These are phyloP conservation scores for Ustilago vetiveriae DNA, from an alignment of 1,284 basidiomycete genomes.

Conservation along the genomic window DNA sequence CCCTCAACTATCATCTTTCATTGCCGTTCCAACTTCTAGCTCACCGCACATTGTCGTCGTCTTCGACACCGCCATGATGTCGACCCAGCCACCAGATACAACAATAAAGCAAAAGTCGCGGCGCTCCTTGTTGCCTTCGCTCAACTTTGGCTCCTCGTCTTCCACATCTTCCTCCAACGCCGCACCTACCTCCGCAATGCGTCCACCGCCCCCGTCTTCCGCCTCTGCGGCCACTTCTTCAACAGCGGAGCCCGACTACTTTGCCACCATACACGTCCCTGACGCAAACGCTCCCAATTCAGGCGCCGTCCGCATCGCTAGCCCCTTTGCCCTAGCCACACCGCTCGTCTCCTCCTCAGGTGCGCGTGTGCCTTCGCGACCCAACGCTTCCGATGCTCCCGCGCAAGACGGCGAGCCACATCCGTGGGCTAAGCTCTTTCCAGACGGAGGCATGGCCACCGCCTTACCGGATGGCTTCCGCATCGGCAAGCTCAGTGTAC, in stretches of 20 bases:
- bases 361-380: conserved; percentile 11
- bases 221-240: conserved; percentile 10
- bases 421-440: conserved; percentile 47
- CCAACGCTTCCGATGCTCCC: not conserved
- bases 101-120: conserved; percentile 28
- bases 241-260: conserved; percentile 36
- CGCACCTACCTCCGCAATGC: conserved; percentile 5
- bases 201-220: not conserved
- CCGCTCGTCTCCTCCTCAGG: conserved; percentile 28
- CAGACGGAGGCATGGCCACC: conserved; percentile 44
- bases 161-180: conserved; percentile 18
- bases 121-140: conserved; percentile 26
- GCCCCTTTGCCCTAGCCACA: conserved; percentile 38
- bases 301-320: conserved; percentile 31
- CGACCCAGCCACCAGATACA: conserved; percentile 31
- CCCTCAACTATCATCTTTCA: too few relatives aligned
- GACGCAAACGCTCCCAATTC: conserved; percentile 16
- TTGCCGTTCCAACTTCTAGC: too few relatives aligned
- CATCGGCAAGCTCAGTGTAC: conserved; percentile 23
- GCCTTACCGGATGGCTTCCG: conserved; percentile 37
- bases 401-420: conserved; percentile 25
- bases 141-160: conserved; percentile 27
- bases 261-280: conserved; percentile 35
- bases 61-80: conserved; percentile 16
- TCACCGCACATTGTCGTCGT: not conserved